Base-by-base conservation (phyloP, 768 basidiomycete species). In the Rhodotorula kratochvilovae region DNA sequence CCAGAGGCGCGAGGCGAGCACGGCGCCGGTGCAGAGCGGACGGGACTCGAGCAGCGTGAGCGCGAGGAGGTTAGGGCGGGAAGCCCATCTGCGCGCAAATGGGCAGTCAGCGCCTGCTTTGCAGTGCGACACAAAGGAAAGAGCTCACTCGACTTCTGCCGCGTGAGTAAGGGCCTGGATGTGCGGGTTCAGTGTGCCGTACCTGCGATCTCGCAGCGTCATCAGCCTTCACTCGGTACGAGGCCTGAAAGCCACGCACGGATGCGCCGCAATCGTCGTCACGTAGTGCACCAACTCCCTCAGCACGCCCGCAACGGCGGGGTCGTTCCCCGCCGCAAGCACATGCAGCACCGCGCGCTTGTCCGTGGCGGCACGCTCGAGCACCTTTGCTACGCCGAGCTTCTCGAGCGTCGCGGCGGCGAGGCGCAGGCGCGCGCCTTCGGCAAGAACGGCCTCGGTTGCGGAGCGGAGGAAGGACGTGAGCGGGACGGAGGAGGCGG, bases 331-430 rank as follows among this genome's bases (percentile, higher is more conserved):
- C 6, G 39, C 53, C 27, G 42, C 39, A 0, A 63, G 29, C 16
- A 63, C 53, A 17, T 55, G 63, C 53, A 63, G 53, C 21, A 54
- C n/a, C 39, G 29, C 39, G 31, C 63, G 42, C 62, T 63, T 63
- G 42, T 63, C 63, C 39, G 35, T 29, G 19, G 51, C 27, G 2
- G 53, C 63, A 11, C 53, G 7, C 63, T 63, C 63, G 63, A 63
- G 53, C 8, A 63, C 8, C 53, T 63, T 63, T 8, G 51, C 53
- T 12, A 63, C 53, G 15, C 23, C 63, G 17, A 29, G n/a, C 42
- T 55, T 63, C 42, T 63, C 63, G 39, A 63, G 29, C 3, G 42
- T 43, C 23, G 63, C 63, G 5, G 53, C 42, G 10, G 53, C 63
- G 63, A 63, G 42, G 8, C 63, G n/a, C 3, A 27, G 1, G 12